These are phyloP conservation scores for Pythium brassicae DNA, from an alignment of 352 stramenopile species.

Conservation along the genomic window DNA sequence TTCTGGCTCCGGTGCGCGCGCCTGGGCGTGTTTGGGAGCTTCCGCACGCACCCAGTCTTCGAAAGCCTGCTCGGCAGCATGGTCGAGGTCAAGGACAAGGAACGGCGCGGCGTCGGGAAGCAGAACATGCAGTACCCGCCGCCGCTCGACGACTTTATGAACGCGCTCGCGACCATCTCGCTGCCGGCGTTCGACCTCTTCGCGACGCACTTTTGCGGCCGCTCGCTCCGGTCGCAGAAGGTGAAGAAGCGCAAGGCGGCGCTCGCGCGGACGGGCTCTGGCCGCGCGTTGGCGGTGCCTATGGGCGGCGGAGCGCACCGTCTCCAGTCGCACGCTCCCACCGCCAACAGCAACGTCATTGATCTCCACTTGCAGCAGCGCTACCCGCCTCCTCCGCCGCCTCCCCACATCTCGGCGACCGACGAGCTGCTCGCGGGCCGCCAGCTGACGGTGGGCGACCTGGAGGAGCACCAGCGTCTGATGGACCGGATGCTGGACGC, in stretches of 20 bases:
- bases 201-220: constrained; percentile 63
- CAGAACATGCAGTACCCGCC: constrained; percentile 83
- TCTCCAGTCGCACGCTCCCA: not conserved
- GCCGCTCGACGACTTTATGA: constrained; percentile 73
- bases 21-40: constrained; percentile 69
- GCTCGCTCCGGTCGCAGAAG: constrained; percentile 68
- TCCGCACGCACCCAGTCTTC: constrained; percentile 67
- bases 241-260: constrained; percentile 47
- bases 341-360: constrained; percentile 5
- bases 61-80: constrained; percentile 77
- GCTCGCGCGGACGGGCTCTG: too few species aligned
- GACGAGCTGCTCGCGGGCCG: constrained; percentile 45
- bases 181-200: constrained; percentile 80
- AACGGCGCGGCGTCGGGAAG: constrained; percentile 73
- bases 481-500: constrained; percentile 80
- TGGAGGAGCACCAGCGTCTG: constrained; percentile 73
- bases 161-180: constrained; percentile 48
- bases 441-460: constrained; percentile 34
- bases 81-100: constrained; percentile 80
- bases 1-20: constrained; percentile 76
- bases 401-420: constrained; percentile 36
- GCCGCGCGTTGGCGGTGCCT: not conserved
- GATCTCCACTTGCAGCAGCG: constrained; percentile 2
- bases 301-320: not conserved
- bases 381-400: constrained; percentile 8